Conservation (phyloP, 495 filamentous ascomycete genomes). For the Neurospora sp. region DNA sequence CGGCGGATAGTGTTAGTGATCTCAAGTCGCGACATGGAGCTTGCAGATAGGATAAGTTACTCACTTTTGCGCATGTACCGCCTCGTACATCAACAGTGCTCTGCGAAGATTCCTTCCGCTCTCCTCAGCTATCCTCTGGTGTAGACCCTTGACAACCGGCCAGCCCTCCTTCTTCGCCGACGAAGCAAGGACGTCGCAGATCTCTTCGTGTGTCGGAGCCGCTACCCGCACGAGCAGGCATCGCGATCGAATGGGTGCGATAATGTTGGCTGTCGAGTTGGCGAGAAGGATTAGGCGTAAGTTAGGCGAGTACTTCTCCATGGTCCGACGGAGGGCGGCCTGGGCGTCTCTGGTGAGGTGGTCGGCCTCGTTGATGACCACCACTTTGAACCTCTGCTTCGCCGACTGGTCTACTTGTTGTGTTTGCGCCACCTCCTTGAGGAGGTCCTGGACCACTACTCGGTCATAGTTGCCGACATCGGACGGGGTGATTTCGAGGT, state of each 20-base stretch:
- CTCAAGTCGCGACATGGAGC: neutral
- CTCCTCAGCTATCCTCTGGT: conserved; percentile 78
- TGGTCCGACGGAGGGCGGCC: conserved; percentile 86
- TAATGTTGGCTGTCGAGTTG: conserved; percentile 94
- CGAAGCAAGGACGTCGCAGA: conserved; percentile 61
- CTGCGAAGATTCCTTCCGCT: conserved; percentile 84
- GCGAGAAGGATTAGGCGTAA: conserved; percentile 82
- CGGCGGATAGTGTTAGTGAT: conserved; percentile 1
- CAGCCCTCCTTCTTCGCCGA: conserved; percentile 73
- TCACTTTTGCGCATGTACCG: conserved; percentile 93
- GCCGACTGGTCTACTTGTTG: conserved; percentile 90
- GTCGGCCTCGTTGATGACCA: conserved; percentile 99
- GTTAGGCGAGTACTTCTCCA: conserved; percentile 99
- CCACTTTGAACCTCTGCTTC: conserved; percentile 91
- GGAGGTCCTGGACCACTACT: conserved; percentile 87
- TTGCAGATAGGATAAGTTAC: conserved; percentile 9
- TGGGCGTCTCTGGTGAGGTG: conserved; percentile 90
- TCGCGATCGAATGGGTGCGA: conserved; percentile 84
- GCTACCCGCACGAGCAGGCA: conserved; percentile 87
- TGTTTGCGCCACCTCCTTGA: conserved; percentile 97
- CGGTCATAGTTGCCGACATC: conserved; percentile 96
- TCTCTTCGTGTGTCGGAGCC: conserved; percentile 77
- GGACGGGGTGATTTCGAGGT: conserved; percentile 94
- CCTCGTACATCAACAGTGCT: conserved; percentile 91
- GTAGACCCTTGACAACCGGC: conserved; percentile 56